A percentile compares a stretch with the other conserved stretches of the same genome.
Conservation (phyloP, 106 monocot genomes). For the Gastrodia elata region DNA sequence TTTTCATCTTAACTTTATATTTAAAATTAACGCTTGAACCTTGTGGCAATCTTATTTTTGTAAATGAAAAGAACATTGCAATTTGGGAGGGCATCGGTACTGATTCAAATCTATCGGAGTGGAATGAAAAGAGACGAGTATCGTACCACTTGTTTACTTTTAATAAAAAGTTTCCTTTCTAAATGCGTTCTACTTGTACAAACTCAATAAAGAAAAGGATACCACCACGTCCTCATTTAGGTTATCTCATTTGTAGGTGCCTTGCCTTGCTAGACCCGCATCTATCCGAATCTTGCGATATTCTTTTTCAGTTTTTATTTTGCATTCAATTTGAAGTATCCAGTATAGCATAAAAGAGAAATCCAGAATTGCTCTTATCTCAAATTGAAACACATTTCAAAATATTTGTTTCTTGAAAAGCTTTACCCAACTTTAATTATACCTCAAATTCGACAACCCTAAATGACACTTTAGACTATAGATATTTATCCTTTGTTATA, state of each 20-base stretch:
- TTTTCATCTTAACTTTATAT: background rate
- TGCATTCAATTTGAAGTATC: too few relatives aligned
- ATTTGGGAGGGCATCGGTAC: background rate
- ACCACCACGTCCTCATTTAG: background rate
- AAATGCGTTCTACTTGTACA: background rate
- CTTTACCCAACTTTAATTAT: too few relatives aligned
- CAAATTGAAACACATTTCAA: too few relatives aligned
- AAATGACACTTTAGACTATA: background rate
- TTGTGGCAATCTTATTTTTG: background rate
- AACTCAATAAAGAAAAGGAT: background rate
- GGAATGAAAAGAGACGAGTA: background rate
- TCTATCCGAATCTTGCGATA: too few relatives aligned
- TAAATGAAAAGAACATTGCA: background rate
- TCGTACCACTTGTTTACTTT: background rate
- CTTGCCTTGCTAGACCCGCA: too few relatives aligned
- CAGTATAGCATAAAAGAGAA: too few relatives aligned
- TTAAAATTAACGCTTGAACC: background rate
- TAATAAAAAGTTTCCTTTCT: background rate
- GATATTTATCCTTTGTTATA: background rate
- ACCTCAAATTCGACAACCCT: too few relatives aligned
- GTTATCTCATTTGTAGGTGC: too few relatives aligned
- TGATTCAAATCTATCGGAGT: background rate
- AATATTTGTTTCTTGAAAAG: too few relatives aligned
- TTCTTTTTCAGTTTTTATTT: too few relatives aligned
- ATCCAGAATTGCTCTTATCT: too few relatives aligned